Evolutionary conservation across 2,329 filamentous ascomycete species (phyloP).

Genomic region (Lasiodiplodia citricola): DNA sequence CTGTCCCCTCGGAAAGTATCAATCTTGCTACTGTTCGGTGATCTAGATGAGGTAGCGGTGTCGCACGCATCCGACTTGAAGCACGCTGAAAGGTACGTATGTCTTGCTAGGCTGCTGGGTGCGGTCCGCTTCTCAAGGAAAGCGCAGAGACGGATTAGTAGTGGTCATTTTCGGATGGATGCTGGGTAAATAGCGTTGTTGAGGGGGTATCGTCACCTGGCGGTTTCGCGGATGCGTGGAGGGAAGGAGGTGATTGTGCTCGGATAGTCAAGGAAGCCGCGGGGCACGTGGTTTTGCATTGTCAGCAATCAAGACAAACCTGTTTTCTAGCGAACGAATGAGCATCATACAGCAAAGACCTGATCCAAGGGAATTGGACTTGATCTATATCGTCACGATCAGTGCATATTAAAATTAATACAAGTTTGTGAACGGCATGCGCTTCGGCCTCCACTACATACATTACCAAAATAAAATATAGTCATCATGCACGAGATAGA

Average conservation of each 20-base stretch:
- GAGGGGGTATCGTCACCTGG: neutral
- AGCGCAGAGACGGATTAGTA: neutral
- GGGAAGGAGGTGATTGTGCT: neutral
- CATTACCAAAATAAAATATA: too few relatives aligned
- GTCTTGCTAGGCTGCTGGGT: neutral
- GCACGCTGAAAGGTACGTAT: neutral
- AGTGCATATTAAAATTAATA: neutral
- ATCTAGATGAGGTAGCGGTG: neutral
- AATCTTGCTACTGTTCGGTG: neutral
- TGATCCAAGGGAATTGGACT: neutral
- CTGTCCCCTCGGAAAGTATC: neutral
- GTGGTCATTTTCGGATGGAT: neutral
- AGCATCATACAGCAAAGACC: neutral
- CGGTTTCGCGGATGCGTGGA: neutral
- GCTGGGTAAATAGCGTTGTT: neutral
- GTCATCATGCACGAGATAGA: neutral
- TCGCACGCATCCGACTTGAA: neutral
- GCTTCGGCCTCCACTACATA: too few relatives aligned
- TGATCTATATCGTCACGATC: neutral
- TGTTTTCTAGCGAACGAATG: neutral
- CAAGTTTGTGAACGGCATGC: neutral
- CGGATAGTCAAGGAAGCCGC: neutral
- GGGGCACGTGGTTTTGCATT: neutral
- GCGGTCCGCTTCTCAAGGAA: neutral
- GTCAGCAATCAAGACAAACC: neutral